Percentiles rank a stretch among this genome's conserved stretches.
These are phyloP conservation scores for Leptodontidium sp. DNA, from an alignment of 2,329 filamentous ascomycete genomes.

Conservation along the genomic window DNA sequence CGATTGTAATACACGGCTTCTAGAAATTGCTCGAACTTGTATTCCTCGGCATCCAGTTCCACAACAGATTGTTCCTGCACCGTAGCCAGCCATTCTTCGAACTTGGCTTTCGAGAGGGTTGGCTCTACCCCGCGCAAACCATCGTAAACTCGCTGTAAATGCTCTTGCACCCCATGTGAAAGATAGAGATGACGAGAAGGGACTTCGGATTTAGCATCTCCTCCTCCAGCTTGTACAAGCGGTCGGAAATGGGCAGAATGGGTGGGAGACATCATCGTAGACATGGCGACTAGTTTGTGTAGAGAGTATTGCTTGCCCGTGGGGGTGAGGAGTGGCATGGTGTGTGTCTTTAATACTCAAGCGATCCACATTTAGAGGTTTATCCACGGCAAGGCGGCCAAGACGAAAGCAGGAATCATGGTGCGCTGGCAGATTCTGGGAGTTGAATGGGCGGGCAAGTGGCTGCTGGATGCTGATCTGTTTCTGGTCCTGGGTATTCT, in stretches of 20 bases:
- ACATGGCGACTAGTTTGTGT: conserved; percentile 48
- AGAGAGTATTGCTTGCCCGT: conserved; percentile 45
- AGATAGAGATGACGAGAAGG: conserved; percentile 50
- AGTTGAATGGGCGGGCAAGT: background rate
- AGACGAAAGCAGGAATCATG: conserved; percentile 23
- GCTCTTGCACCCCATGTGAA: conserved; percentile 57
- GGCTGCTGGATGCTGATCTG: conserved; percentile 19
- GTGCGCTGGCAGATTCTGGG: conserved; percentile 21
- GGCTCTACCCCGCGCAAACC: conserved; percentile 50
- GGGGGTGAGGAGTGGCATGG: conserved; percentile 35
- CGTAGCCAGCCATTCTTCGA: conserved; percentile 58
- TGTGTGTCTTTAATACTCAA: conserved; percentile 29
- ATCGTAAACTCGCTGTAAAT: conserved; percentile 58
- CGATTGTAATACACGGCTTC: conserved; percentile 42
- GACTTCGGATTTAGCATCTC: conserved; percentile 37
- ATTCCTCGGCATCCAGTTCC: conserved; percentile 40
- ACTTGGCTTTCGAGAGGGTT: conserved; percentile 50
- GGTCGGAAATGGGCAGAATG: conserved; percentile 38
- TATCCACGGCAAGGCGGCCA: conserved; percentile 15
- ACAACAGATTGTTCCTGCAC: conserved; percentile 52
- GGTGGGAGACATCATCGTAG: conserved; percentile 43
- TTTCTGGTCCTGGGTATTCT: conserved; percentile 14
- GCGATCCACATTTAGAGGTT: conserved; percentile 20
- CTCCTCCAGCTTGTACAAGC: conserved; percentile 40
- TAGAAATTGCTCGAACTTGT: conserved; percentile 47